These are phyloP conservation scores for Iris pallida DNA, from an alignment of 116 monocot genomes.

Conservation along the genomic window DNA sequence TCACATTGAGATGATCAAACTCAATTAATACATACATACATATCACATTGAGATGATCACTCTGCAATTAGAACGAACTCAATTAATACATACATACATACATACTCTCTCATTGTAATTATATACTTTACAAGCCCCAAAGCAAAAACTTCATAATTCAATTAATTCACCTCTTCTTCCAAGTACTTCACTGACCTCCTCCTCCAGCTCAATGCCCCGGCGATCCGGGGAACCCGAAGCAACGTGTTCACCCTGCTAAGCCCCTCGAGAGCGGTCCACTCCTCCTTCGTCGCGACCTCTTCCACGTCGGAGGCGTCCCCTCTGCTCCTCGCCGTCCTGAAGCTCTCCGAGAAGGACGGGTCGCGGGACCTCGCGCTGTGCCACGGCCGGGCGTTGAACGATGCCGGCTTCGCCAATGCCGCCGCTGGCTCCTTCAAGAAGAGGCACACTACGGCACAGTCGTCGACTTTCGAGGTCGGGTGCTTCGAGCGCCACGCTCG, in stretches of 20 bases:
- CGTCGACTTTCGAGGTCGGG: conserved; percentile 62
- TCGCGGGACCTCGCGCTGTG: neutral
- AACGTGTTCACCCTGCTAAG: conserved; percentile 51
- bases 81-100: too few species aligned
- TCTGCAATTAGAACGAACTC: too few species aligned
- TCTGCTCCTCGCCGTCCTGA: conserved; percentile 36
- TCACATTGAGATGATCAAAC: too few species aligned
- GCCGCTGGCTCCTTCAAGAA: conserved; percentile 29
- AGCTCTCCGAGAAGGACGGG: conserved; percentile 31
- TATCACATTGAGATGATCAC: too few species aligned
- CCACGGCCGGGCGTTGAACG: neutral
- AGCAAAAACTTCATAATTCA: neutral
- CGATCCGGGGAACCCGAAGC: conserved; percentile 30
- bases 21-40: too few species aligned
- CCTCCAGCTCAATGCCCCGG: conserved; percentile 31
- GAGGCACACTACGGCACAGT: conserved; percentile 68
- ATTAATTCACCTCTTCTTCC: conserved; percentile 7
- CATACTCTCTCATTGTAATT: too few species aligned
- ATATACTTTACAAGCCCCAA: neutral
- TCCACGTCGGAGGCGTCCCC: conserved; percentile 14
- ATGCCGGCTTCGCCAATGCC: neutral
- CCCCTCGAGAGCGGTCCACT: conserved; percentile 56
- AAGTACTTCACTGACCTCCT: conserved; percentile 20
- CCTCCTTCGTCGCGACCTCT: neutral
- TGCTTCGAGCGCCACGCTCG: conserved; percentile 51